A percentile compares a stretch with the other conserved stretches of the same genome.
Conservation (phyloP, 768 basidiomycete species). For the Leccinum rimulosum region DNA sequence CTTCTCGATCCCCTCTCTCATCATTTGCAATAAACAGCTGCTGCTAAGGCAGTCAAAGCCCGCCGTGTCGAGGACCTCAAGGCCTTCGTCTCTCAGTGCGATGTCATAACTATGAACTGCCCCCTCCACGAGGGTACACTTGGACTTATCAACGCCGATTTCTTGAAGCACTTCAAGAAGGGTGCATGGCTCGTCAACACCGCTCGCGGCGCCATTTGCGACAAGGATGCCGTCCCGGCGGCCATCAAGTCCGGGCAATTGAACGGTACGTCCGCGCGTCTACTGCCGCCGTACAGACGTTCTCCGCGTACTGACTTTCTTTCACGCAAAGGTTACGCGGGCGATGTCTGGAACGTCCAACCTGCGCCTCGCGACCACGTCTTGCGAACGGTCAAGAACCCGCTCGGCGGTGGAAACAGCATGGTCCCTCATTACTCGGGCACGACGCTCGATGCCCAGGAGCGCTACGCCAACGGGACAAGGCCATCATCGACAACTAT, state of each 20-base stretch:
- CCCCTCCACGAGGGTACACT: conserved; percentile 84
- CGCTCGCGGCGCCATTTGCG: conserved; percentile 88
- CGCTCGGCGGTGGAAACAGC: conserved; percentile 81
- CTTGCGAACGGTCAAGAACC: conserved; percentile 83
- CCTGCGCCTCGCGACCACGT: conserved; percentile 84
- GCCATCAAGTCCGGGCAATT: conserved; percentile 78
- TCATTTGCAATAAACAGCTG: conserved; percentile 37
- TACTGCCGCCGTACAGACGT: not conserved
- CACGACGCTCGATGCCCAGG: conserved; percentile 87
- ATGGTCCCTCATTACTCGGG: conserved; percentile 90
- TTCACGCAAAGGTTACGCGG: conserved; percentile 29
- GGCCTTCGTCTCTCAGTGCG: conserved; percentile 58
- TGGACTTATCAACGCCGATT: conserved; percentile 77
- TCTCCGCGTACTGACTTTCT: not conserved
- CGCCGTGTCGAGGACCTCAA: conserved; percentile 79
- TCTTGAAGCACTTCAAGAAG: conserved; percentile 86
- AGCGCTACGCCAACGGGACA: conserved; percentile 77
- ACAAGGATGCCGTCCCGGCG: conserved; percentile 74
- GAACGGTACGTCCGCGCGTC: conserved; percentile 37
- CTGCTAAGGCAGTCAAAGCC: conserved; percentile 62
- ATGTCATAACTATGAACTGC: conserved; percentile 84
- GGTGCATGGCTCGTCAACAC: conserved; percentile 94
- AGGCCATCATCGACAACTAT: conserved; percentile 72
- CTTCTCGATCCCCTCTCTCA: not conserved
- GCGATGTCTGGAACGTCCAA: conserved; percentile 85